Percentiles rank a stretch among this genome's conserved stretches.
Conservation (phyloP, 139 green algal species). For the Trebouxia sp. region DNA sequence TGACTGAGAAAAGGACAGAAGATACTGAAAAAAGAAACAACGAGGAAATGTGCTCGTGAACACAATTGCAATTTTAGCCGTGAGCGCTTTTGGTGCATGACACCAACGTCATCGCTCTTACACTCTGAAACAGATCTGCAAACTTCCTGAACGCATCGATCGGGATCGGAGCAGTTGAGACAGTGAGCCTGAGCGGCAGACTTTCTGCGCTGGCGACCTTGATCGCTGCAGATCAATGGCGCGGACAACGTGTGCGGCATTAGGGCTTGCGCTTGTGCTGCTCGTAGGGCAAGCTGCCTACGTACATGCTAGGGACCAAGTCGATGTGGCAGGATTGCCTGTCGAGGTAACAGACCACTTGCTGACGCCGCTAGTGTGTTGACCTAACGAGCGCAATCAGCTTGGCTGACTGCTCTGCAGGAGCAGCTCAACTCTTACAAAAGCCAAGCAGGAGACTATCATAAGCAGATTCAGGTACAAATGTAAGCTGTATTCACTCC, state of each 20-base stretch:
- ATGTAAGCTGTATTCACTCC: background rate
- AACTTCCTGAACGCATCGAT: too few species aligned
- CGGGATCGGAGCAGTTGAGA: too few species aligned
- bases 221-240: background rate
- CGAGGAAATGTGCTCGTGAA: too few species aligned
- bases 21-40: too few species aligned
- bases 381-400: too few species aligned
- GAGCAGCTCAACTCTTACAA: background rate
- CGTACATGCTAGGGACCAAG: background rate
- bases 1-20: too few species aligned
- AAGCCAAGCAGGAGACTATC: background rate
- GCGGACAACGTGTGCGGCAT: background rate
- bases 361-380: background rate
- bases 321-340: background rate
- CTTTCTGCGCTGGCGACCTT: too few species aligned
- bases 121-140: too few species aligned
- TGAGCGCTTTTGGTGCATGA: too few species aligned
- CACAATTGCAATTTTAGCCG: too few species aligned
- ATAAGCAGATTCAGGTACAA: conserved; percentile 2
- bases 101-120: too few species aligned
- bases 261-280: background rate
- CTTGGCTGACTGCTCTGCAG: background rate
- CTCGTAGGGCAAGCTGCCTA: background rate
- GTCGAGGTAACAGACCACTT: background rate
- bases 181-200: too few species aligned